These are phyloP conservation scores for Cercophora samala DNA, from an alignment of 495 filamentous ascomycete genomes.

Conservation along the genomic window DNA sequence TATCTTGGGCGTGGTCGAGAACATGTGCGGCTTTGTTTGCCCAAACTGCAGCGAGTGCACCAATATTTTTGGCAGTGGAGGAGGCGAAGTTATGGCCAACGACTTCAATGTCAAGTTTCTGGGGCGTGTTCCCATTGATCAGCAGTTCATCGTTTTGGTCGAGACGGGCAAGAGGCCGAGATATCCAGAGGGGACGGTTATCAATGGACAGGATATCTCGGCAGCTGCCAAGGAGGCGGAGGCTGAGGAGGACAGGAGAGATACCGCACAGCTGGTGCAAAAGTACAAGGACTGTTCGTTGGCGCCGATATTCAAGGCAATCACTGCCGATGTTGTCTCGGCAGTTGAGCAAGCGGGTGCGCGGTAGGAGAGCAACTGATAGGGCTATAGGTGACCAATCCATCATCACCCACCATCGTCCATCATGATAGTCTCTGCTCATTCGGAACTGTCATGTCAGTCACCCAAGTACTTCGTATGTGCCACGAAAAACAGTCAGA, in stretches of 20 bases:
- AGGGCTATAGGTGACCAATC: too few species aligned
- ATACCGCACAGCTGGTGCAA: slow-evolving; percentile 61
- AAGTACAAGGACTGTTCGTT: slow-evolving; percentile 79
- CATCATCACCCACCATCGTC: too few species aligned
- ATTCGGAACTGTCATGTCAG: too few species aligned
- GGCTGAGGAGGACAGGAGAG: slow-evolving; percentile 34
- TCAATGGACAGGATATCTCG: slow-evolving; percentile 47
- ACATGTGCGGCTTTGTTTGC: slow-evolving; percentile 96
- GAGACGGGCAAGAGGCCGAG: slow-evolving; percentile 50
- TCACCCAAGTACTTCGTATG: too few species aligned
- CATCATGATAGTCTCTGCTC: too few species aligned
- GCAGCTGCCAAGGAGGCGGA: slow-evolving; percentile 15
- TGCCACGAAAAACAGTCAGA: too few species aligned
- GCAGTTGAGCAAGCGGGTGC: slow-evolving; percentile 7
- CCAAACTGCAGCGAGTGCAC: slow-evolving; percentile 92
- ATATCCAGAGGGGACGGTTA: slow-evolving; percentile 49
- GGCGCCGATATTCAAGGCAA: slow-evolving; percentile 65
- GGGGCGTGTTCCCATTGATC: slow-evolving; percentile 87
- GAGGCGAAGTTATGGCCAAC: slow-evolving; percentile 82
- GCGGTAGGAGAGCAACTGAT: background rate
- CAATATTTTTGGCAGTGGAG: slow-evolving; percentile 86
- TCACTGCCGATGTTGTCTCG: slow-evolving; percentile 40
- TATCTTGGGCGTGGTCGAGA: slow-evolving; percentile 88
- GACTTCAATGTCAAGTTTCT: slow-evolving; percentile 82
- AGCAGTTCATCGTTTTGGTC: slow-evolving; percentile 54